Percentiles rank a stretch among this genome's conserved stretches.
Evolutionary conservation across 441 rosid species (phyloP).

Genomic region (Biscutella auriculata): DNA sequence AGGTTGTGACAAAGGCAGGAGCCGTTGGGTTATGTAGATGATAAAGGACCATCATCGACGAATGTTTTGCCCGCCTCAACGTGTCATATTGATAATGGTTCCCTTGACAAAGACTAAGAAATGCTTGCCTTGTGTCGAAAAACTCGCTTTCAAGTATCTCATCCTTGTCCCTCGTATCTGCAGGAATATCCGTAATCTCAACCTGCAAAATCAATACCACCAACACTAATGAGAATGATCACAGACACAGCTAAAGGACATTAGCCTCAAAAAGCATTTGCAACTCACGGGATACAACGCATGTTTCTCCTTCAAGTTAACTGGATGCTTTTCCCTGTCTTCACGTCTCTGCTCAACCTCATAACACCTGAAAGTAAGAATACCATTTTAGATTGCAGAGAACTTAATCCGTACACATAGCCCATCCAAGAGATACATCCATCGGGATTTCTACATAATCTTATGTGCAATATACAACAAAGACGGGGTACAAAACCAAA

Average conservation of each 20-base stretch:
- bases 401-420: not conserved
- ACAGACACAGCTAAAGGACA: not conserved
- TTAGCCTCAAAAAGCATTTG: conserved; percentile 3
- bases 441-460: no score
- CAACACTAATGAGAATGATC: not conserved
- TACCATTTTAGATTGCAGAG: conserved; percentile 15
- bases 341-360: conserved; percentile 83
- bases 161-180: conserved; percentile 87
- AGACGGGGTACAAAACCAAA: no score
- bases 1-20: conserved; percentile 90
- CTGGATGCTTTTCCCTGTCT: conserved; percentile 89
- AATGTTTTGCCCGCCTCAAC: conserved; percentile 93
- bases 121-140: conserved; percentile 97
- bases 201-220: conserved; percentile 33
- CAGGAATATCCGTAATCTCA: conserved; percentile 60
- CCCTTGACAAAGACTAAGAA: conserved; percentile 98
- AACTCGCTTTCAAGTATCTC: conserved; percentile 98
- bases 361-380: conserved; percentile 52
- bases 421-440: not conserved
- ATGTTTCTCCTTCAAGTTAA: conserved; percentile 77
- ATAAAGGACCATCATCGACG: conserved; percentile 99
- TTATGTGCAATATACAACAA: no score
- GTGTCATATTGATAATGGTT: conserved; percentile 99
- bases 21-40: conserved; percentile 99
- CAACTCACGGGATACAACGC: conserved; percentile 59